These are phyloP conservation scores for Yarrowia sp. DNA, from an alignment of 805 yeast species.

Conservation along the genomic window DNA sequence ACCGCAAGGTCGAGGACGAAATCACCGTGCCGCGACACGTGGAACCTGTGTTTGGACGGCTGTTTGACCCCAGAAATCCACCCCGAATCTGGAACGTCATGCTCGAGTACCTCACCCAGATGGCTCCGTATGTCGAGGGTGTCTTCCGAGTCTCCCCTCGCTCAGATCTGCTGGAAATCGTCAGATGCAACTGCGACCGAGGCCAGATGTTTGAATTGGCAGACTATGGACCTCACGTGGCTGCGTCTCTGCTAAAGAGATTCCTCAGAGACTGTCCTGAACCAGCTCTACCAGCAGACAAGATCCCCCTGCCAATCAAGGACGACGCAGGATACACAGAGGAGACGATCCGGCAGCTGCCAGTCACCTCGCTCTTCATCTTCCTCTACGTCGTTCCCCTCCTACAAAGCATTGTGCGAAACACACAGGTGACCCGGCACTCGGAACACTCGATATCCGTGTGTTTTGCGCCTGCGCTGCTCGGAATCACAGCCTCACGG, in stretches of 20 bases:
- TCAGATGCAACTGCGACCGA: conserved; percentile 52
- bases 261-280: conserved; percentile 60
- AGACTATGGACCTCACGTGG: conserved; percentile 63
- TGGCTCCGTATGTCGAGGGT: conserved; percentile 42
- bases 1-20: conserved; percentile 59
- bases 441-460: conserved; percentile 55
- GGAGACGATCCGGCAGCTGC: conserved; percentile 48
- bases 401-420: conserved; percentile 54
- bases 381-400: conserved; percentile 47
- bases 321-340: conserved; percentile 58
- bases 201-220: conserved; percentile 61
- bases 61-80: conserved; percentile 43
- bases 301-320: conserved; percentile 60
- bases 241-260: conserved; percentile 55
- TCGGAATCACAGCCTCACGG: conserved; percentile 59
- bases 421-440: conserved; percentile 51
- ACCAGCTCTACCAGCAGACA: conserved; percentile 61
- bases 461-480: conserved; percentile 61
- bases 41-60: conserved; percentile 49
- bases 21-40: conserved; percentile 58
- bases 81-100: conserved; percentile 51
- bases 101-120: conserved; percentile 40
- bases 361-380: conserved; percentile 41
- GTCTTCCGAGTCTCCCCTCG: conserved; percentile 44
- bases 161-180: conserved; percentile 45